Base-by-base conservation (phyloP, 768 basidiomycete genomes). In the Lactarius tabidus region DNA sequence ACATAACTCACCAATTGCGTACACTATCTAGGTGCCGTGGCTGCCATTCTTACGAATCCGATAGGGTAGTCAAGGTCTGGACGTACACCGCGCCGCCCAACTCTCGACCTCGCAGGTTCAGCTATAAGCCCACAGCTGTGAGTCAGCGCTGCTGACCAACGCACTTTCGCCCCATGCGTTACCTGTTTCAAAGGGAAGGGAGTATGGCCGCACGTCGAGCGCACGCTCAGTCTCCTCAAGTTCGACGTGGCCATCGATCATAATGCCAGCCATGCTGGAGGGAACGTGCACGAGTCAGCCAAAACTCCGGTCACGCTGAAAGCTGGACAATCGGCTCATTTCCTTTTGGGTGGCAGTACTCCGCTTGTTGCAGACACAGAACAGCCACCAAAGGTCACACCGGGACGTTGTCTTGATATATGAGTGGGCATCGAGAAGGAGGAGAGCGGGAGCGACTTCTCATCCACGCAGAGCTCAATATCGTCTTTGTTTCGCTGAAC, bases 131-230 rank as follows among this genome's bases (percentile, higher is more conserved):
- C 64, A 70, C 1, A 77, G 74, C 15, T 79, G 82, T 6, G 88
- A 90, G 0, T 84, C 86, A 1, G 66, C 71, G 0, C 77, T 94
- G 8, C 78, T 93, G 0, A 69, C 70, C 26, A 94, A 8, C 75
- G 0, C 75, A 72, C 10, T 80, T 80, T 67, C 80, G 81, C 14
- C 93, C 93, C n/a, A n/a, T 0, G 79, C 4, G 77, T 94, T 7
- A 80, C 92, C 0, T 92, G 90, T 71, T 90, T 94, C 70, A 86
- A 93, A 1, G 93, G 93, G 1, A 78, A 90, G 65, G 80, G 81
- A 10, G 8, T 33, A 33, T 33, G 33, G 33, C 3, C 8, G 33
- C 33, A 33, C 33, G 33, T 33, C 33, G 33, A 33, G 33, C 33
- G 33, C 33, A 8, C 33, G 33, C 33, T 33, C 8, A 33, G 3